A percentile compares a stretch with the other conserved stretches of the same genome.
phyloP scores from a whole-genome alignment of 179 eudicot species.

The Silene vulgaris region DNA sequence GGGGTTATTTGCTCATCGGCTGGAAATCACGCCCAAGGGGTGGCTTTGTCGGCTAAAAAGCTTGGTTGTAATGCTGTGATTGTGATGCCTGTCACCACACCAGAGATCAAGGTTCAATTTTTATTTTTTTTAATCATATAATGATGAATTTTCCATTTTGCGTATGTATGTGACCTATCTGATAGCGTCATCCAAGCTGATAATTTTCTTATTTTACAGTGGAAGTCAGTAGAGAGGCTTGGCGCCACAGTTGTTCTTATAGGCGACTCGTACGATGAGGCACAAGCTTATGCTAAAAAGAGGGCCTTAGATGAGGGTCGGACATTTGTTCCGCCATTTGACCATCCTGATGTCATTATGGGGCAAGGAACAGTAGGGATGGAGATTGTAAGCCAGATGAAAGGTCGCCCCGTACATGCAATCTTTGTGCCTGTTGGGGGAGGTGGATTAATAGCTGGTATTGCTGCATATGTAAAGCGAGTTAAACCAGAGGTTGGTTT shows the following conservation, averaged over 20 bases:
- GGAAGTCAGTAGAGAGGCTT: slow-evolving; percentile 85
- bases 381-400: slow-evolving; percentile 82
- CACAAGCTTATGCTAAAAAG: slow-evolving; percentile 76
- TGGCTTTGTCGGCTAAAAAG: slow-evolving; percentile 77
- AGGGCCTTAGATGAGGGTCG: slow-evolving; percentile 66
- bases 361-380: slow-evolving; percentile 96
- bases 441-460: slow-evolving; percentile 94
- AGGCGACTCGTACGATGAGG: slow-evolving; percentile 96
- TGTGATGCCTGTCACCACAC: slow-evolving; percentile 95
- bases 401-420: slow-evolving; percentile 61
- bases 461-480: slow-evolving; percentile 92
- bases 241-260: slow-evolving; percentile 92
- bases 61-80: slow-evolving; percentile 84
- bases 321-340: slow-evolving; percentile 92
- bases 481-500: slow-evolving; percentile 73
- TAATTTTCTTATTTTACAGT: slow-evolving; percentile 36
- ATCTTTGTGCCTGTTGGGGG: slow-evolving; percentile 97
- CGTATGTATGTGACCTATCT: no score
- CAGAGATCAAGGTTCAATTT: slow-evolving; percentile 77
- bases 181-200: not conserved
- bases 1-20: slow-evolving; percentile 98
- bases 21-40: slow-evolving; percentile 99
- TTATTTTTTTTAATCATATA: not conserved
- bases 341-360: slow-evolving; percentile 81
- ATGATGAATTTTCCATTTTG: not conserved